A percentile compares a stretch with the other conserved stretches of the same genome.
Conservation (phyloP, 2,329 filamentous ascomycete genomes). For the Beauveria brongniartii region DNA sequence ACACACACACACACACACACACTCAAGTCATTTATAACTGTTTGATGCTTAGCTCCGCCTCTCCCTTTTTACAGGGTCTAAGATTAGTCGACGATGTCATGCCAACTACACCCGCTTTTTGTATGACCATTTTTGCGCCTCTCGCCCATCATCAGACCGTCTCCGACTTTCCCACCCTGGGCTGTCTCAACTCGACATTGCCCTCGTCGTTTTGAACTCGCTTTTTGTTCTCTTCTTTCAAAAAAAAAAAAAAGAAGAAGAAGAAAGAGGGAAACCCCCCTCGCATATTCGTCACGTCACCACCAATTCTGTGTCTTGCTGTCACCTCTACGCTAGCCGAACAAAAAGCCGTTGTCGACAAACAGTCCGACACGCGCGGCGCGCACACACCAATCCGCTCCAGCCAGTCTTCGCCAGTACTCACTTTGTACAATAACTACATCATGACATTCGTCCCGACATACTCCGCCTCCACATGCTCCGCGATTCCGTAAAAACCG, state of each 20-base stretch:
- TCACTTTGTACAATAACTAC: not conserved
- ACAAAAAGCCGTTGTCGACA: not conserved
- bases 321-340: no score
- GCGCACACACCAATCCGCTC: not conserved
- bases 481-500: not conserved
- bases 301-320: no score
- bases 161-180: no score
- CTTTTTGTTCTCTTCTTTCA: no score
- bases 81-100: slow-evolving; percentile 8
- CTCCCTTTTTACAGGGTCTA: not conserved
- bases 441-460: slow-evolving; percentile 5
- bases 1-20: no score
- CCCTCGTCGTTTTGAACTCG: no score
- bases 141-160: no score
- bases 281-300: no score
- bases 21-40: not conserved
- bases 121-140: not conserved
- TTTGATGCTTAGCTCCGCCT: not conserved
- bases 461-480: not conserved
- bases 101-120: slow-evolving; percentile 6
- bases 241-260: no score
- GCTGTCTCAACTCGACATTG: no score
- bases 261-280: no score
- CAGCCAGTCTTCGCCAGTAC: not conserved
- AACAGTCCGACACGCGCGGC: not conserved